Base-by-base conservation (phyloP, 768 basidiomycete genomes). In the Cyclocybe cylindracea region DNA sequence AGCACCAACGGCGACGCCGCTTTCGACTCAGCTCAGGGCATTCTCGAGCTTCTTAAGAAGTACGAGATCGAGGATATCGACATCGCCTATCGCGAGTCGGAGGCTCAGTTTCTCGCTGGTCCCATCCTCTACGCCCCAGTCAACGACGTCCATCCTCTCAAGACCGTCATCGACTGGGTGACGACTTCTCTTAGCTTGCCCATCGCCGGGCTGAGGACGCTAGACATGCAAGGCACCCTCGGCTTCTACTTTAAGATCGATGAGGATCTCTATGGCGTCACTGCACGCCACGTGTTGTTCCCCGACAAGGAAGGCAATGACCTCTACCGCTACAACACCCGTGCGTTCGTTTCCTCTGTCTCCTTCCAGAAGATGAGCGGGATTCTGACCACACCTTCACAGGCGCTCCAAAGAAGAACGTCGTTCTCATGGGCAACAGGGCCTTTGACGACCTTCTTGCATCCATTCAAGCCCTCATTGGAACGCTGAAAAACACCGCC, bases 221-320 rank as follows among this genome's bases (percentile, higher is more conserved):
- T 37, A 10, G 33, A 46, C 2, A 61, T 45, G 51, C 70, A 75
- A 56, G 75, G 75, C 9, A 76, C 72, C 0, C 19, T 74, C 5
- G 72, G 73, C 8, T 62, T 69, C 42, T 77, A 71, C 46, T 70
- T 77, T 54, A n/a, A 48, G 14, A 54, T 57, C 1, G 63, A 60
- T n/a, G 44, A 65, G 4, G 56, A 65, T 7, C 70, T 71, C 48
- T 71, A 72, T 35, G 66, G 51, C 38, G 50, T 72, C 43, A 75
- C 70, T 2, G 62, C 56, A 31, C 69, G 69, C 36, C 73, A 75
- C 43, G 55, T 60, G 42, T 46, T 72, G 8, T 72, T 73, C 57
- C 48, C 45, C 2, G 18, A n/a, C 8, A 48, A 61, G 13, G 52
- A 54, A 34, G 61, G 44, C 49, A 74, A 74, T 46, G 43, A 37